These are phyloP conservation scores for Pichia heedii DNA, from an alignment of 805 yeast genomes.

Conservation along the genomic window DNA sequence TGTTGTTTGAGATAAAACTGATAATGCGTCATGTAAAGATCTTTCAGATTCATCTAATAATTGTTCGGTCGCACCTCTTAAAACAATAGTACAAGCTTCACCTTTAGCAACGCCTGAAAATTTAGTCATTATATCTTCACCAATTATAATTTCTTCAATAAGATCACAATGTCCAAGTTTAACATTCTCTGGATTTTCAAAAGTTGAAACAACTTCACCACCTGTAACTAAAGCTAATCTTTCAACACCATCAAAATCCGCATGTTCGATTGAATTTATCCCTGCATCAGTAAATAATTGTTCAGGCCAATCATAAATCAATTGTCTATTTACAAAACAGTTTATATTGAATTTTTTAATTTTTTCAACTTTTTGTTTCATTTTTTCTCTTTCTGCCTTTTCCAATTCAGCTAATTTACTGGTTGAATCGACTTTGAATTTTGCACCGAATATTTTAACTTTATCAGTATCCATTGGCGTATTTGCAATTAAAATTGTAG, in stretches of 20 bases:
- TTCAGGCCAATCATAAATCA: slow-evolving; percentile 97
- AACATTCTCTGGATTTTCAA: slow-evolving; percentile 83
- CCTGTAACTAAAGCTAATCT: slow-evolving; percentile 94
- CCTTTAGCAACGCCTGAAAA: slow-evolving; percentile 95
- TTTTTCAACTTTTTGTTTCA: slow-evolving; percentile 82
- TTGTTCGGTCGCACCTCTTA: slow-evolving; percentile 98
- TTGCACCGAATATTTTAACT: slow-evolving; percentile 95
- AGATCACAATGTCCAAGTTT: slow-evolving; percentile 80
- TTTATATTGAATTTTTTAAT: slow-evolving; percentile 75
- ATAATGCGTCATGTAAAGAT: slow-evolving; percentile 92
- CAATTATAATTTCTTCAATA: slow-evolving; percentile 88
- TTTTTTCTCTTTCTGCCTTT: slow-evolving; percentile 75
- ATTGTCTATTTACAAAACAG: slow-evolving; percentile 90
- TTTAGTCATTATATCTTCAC: slow-evolving; percentile 83
- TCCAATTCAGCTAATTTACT: slow-evolving; percentile 67
- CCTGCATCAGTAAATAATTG: slow-evolving; percentile 82
- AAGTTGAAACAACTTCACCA: slow-evolving; percentile 95
- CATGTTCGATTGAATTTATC: slow-evolving; percentile 92
- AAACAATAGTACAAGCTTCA: slow-evolving; percentile 90
- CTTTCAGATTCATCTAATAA: slow-evolving; percentile 97
- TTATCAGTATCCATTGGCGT: slow-evolving; percentile 96
- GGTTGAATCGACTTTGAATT: slow-evolving; percentile 92
- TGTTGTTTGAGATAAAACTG: slow-evolving; percentile 92
- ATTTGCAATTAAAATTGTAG: slow-evolving; percentile 84
- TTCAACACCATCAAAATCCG: slow-evolving; percentile 97